Evolutionary conservation across 148 eudicot species (phyloP), one percentile per base, ranked within the genome.

Genomic region (Persicaria maculosa): DNA sequence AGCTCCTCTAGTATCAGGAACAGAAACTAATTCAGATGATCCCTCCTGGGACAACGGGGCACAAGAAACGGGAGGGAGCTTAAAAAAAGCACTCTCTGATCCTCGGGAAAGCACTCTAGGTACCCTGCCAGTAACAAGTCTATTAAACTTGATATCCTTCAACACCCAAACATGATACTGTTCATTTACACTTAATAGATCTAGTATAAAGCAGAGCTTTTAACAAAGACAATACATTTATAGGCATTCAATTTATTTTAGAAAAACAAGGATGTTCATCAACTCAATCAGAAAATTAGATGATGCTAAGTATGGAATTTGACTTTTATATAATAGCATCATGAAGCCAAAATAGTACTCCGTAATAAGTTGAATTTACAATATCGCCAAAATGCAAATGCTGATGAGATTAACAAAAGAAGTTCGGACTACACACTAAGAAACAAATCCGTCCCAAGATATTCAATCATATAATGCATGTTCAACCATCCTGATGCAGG

Each of bases 31-130:
- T 67, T 89, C 93, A 75, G 87, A 83, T 74, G 83, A 70, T 7
- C 86, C 92, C 19, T 87, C 98, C 50, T 87, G 96, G 57, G 88
- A 84, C 10, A 92, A 86, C 44, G 82, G 73, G 65, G 85, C 85
- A 9, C 85, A 81, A 16, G 95, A 74, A 54, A 83, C 81, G 40
- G 88, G 90, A 36, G 89, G 93, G 25, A 89, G 92, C 83, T 88
- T 92, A 79, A 88, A 82, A 83, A 88, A 76, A 47, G 89, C 75
- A 74, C 82, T 90, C 74, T 95, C 96, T 22, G 85, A 82, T 31
- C 87, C 87, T 83, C 85, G 86, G 44, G 88, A 85, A 68, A 82
- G 74, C 64, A 82, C 78, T 55, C 81, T 69, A 48, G 86, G 83
- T 58, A 78, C 76, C 89, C 98, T 89, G 81, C 44, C 45, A 22